Base-by-base conservation (phyloP, 2,329 filamentous ascomycete species). In the Penicillium capsulatum region DNA sequence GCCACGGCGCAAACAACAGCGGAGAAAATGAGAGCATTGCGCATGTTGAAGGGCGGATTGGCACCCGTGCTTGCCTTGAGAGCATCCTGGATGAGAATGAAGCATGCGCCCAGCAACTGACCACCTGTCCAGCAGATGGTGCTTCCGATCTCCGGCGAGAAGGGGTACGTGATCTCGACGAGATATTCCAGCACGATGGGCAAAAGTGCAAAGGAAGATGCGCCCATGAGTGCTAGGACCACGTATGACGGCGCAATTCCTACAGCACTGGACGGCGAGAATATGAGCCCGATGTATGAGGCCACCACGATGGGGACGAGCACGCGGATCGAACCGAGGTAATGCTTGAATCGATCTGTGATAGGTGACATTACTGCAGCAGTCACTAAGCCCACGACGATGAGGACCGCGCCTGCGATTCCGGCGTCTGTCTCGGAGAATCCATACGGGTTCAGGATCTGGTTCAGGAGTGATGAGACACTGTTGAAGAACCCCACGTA, bases 401-500 rank as follows among this genome's bases (percentile, higher is more conserved):
- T 97, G 22, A 97, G 76, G 7, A 97, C 66, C 1, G 86, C 92
- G 48, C 92, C 92, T 8, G 83, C 88, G 55, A 97, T 90, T 22
- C 92, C 92, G 15, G 91, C 86, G 40, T 95, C 76, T 49, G 84
- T 83, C 61, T 94, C 84, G 43, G 71, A 77, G 75, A 88, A 94
- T 55, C 80, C 85, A 67, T 96, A 91, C 0, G 92, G 92, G 27
- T 79, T 72, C 48, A 97, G 77, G 60, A 97, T 86, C 61, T 96
- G 91, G 69, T 91, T 94, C 7, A 97, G 75, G 1, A 97, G 78
- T 2, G 85, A 85, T 34, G 89, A 94, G 51, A 90, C 73, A 51
- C 84, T 84, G 74, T 97, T 97, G 80, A 98, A 98, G 70, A 92
- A 83, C 55, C 85, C 89, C 45, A 95, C 86, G 64, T 89, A 95